These are phyloP conservation scores for Ganoderma boninense DNA, from an alignment of 1,284 basidiomycete species.

Conservation along the genomic window DNA sequence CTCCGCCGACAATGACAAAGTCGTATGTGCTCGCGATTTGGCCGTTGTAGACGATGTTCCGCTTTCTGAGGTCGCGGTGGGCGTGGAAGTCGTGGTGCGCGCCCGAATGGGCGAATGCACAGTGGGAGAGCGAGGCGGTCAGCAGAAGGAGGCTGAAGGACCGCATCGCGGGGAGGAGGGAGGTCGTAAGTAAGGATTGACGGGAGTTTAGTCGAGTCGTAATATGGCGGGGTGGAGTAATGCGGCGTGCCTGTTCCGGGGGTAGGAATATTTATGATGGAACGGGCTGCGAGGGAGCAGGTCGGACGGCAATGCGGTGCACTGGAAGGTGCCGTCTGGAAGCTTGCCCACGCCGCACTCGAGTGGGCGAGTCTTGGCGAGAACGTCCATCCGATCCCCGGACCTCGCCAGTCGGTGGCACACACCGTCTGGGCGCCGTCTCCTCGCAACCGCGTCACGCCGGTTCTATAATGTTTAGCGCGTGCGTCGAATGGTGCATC, in stretches of 20 bases:
- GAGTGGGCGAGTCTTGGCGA: constrained; percentile 9
- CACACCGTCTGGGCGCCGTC: background rate
- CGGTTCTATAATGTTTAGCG: background rate
- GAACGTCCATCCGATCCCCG: constrained; percentile 4
- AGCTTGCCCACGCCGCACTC: constrained; percentile 3
- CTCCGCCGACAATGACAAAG: constrained; percentile 70
- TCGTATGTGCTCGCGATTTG: constrained; percentile 56
- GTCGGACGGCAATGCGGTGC: constrained; percentile 4
- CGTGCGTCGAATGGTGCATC: background rate
- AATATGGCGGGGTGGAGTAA: constrained; percentile 4
- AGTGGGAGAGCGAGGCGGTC: constrained; percentile 36
- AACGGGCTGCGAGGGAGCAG: background rate
- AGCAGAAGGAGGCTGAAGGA: constrained; percentile 36
- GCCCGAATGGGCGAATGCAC: constrained; percentile 25
- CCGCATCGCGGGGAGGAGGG: constrained; percentile 33
- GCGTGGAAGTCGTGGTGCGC: constrained; percentile 37
- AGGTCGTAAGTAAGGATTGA: constrained; percentile 12
- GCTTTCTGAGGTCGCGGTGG: constrained; percentile 37
- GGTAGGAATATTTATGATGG: constrained; percentile 1
- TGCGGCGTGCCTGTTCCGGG: background rate
- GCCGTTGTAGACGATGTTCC: constrained; percentile 51
- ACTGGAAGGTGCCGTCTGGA: constrained; percentile 4
- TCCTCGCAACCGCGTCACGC: constrained; percentile 1
- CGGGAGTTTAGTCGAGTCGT: constrained; percentile 10
- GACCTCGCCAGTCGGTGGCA: background rate